Evolutionary conservation across 768 basidiomycete genomes (phyloP).

Genomic region (Xerocomellus amylosporus): DNA sequence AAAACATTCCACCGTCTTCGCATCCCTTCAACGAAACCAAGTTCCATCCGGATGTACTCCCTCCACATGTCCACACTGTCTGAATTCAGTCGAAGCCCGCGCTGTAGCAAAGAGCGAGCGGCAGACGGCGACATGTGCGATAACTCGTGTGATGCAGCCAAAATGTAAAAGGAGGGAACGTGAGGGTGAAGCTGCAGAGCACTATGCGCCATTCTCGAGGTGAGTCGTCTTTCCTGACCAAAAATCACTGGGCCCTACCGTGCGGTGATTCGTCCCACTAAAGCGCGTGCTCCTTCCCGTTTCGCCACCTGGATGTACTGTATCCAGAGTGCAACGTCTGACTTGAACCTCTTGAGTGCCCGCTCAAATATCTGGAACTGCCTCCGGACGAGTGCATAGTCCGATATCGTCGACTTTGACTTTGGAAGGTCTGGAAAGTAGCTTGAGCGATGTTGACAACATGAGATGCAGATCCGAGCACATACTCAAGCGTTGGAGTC

Average conservation of each 20-base stretch:
- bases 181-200: conserved; percentile 87
- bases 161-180: conserved; percentile 72
- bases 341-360: conserved; percentile 84
- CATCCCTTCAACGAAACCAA: conserved; percentile 79
- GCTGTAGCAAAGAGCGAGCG: conserved; percentile 79
- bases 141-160: conserved; percentile 82
- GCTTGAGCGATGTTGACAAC: not conserved
- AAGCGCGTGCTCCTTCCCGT: conserved; percentile 69
- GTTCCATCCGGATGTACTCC: conserved; percentile 89
- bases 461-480: conserved; percentile 1
- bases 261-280: conserved; percentile 80
- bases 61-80: conserved; percentile 78
- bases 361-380: conserved; percentile 91
- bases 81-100: conserved; percentile 76
- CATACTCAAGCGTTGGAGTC: conserved; percentile 69
- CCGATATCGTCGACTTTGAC: conserved; percentile 62
- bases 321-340: conserved; percentile 83
- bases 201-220: conserved; percentile 36
- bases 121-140: conserved; percentile 69
- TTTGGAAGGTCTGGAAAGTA: conserved; percentile 30
- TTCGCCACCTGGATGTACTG: conserved; percentile 87
- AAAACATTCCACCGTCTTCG: conserved; percentile 77
- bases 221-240: conserved; percentile 4
- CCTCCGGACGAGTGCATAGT: conserved; percentile 79
- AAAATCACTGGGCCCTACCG: conserved; percentile 46